Evolutionary conservation across 495 filamentous ascomycete genomes (phyloP), one percentile per base, ranked within the genome.

Genomic region (Chaetomidium leptoderma): DNA sequence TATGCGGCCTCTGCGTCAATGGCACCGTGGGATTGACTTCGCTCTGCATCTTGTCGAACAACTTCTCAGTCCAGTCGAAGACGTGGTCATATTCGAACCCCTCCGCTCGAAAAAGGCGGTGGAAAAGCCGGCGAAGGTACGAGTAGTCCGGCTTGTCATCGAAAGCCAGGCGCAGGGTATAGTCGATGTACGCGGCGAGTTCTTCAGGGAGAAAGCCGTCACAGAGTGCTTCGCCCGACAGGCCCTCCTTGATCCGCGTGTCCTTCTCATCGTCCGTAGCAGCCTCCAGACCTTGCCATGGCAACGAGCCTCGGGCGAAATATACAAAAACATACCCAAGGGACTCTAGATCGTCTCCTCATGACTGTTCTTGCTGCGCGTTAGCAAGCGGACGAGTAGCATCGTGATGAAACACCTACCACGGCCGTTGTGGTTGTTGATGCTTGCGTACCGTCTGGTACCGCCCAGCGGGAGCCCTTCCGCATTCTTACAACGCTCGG

Each of bases 241-340:
- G 32, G 56, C 53, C 36, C 53, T 50, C 14, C 35, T 56, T 61
- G 47, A 65, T 57, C 45, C 43, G 52, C 27, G 47, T 57, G 16
- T 55, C 37, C 44, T 43, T 53, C 47, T 63, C 57, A 6, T 61
- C 35, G 26, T 61, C 47, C 17, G 59, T 63, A n/a, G 61, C 23
- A 55, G 63, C 44, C 55, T 61, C 53, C 16, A 66, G 37, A 50
- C 59, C 61, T 42, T 72, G 58, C 74, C 72, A 78, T 24, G 71
- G 76, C 14, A 78, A 63, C n/a, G 60, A 62, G 50, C 74, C 70
- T 30, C 62, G 61, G 54, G 68, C 45, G 36, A 77, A 70, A 58
- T 74, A 73, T 19, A 73, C 33, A 17, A 74, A 54, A 14, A 74
- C 51, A 57, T 76, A 78, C 52, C 72, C 72, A 23, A 78, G 59